Conservation (phyloP, 495 filamentous ascomycete genomes). For the Penicillium ucsense region DNA sequence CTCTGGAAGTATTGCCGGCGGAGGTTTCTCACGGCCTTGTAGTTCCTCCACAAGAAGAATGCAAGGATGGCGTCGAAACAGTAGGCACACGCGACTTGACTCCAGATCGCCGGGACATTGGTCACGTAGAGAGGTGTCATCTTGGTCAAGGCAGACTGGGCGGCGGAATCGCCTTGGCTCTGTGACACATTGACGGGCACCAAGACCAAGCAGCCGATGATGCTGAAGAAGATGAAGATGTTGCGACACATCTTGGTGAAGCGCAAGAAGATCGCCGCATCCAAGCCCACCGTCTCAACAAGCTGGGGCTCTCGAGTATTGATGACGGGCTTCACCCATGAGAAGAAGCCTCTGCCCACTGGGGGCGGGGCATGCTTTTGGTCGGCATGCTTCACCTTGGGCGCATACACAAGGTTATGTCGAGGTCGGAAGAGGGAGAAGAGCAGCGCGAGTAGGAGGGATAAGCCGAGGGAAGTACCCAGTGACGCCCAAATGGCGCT, state of each 20-base stretch:
- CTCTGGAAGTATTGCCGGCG: constrained; percentile 76
- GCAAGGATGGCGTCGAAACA: constrained; percentile 64
- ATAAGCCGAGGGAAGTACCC: constrained; percentile 70
- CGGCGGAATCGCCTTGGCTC: constrained; percentile 20
- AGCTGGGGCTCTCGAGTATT: constrained; percentile 65
- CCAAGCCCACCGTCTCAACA: constrained; percentile 72
- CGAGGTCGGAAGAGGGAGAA: constrained; percentile 89
- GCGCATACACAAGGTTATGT: constrained; percentile 85
- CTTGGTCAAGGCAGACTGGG: constrained; percentile 33
- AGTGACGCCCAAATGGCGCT: constrained; percentile 70
- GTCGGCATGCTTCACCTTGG: constrained; percentile 87
- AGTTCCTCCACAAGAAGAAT: constrained; percentile 85
- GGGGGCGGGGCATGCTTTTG: constrained; percentile 88
- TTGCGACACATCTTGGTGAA: constrained; percentile 88
- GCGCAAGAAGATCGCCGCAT: constrained; percentile 82
- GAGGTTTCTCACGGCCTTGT: constrained; percentile 58
- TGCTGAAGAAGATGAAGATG: constrained; percentile 63
- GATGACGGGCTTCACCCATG: constrained; percentile 74
- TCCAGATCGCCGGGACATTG: constrained; percentile 50
- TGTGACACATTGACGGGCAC: constrained; percentile 71
- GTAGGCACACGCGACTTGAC: constrained; percentile 73
- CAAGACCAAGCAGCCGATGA: constrained; percentile 69
- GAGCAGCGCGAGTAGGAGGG: constrained; percentile 57
- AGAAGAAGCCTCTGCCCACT: constrained; percentile 73
- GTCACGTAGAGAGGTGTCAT: constrained; percentile 45